phyloP scores from a whole-genome alignment of 352 stramenopile genomes.

The Globisporangium spiculum region DNA sequence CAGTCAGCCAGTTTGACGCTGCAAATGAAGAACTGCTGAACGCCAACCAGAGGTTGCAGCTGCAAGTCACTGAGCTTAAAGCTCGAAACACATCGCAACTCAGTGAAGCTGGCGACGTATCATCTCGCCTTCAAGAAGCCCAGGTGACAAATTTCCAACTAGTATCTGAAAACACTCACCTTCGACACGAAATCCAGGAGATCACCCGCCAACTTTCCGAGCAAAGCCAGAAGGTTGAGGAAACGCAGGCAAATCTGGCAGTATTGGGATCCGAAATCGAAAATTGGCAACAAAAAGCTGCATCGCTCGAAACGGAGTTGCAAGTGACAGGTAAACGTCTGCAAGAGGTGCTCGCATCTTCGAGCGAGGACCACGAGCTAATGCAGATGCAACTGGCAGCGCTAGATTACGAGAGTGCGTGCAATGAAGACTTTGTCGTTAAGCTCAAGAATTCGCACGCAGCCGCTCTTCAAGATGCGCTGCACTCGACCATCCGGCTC shows the following conservation, averaged over 20 bases:
- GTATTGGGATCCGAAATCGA: neutral
- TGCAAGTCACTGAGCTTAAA: neutral
- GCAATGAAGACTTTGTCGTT: conserved; percentile 18
- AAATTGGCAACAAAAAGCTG: neutral
- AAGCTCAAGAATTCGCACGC: conserved; percentile 31
- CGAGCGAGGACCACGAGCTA: neutral
- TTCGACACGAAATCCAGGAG: conserved; percentile 21
- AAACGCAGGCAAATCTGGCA: neutral
- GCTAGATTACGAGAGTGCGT: neutral
- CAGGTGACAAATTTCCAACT: neutral
- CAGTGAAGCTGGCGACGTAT: neutral
- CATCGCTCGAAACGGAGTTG: neutral
- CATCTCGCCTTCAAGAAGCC: neutral
- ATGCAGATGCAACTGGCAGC: neutral
- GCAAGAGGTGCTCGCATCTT: neutral
- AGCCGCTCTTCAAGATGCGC: conserved; percentile 28
- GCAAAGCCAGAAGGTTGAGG: neutral
- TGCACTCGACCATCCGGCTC: conserved; percentile 55
- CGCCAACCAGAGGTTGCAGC: neutral
- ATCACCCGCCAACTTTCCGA: neutral
- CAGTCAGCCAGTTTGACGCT: neutral
- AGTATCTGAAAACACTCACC: neutral
- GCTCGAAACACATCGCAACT: neutral
- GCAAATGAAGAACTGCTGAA: neutral
- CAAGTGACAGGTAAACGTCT: neutral